phyloP scores from a whole-genome alignment of 352 stramenopile genomes.

The Phytophthora pini region DNA sequence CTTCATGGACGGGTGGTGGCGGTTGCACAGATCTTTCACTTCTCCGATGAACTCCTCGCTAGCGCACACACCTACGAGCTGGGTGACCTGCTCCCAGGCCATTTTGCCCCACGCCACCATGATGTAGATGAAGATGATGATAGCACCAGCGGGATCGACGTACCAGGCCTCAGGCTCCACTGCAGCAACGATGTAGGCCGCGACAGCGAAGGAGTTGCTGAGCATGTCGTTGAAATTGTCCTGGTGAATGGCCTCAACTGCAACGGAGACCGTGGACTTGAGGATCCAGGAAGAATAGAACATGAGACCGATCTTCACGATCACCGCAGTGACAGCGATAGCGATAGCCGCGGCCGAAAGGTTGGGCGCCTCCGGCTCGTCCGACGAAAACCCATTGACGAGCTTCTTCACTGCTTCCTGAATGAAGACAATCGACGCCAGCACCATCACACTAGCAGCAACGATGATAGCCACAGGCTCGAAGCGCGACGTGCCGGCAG shows the following conservation, averaged over 20 bases:
- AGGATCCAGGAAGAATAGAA: constrained; percentile 70
- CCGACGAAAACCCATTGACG: constrained; percentile 50
- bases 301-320: constrained; percentile 76
- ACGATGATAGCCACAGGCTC: constrained; percentile 94
- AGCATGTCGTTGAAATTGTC: constrained; percentile 96
- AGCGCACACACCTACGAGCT: constrained; percentile 72
- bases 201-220: constrained; percentile 90
- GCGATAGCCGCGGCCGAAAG: constrained; percentile 90
- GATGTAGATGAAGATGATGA: constrained; percentile 95
- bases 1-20: constrained; percentile 73
- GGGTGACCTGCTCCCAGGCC: constrained; percentile 92
- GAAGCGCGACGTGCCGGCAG: constrained; percentile 89
- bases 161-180: constrained; percentile 77
- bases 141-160: constrained; percentile 92
- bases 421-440: constrained; percentile 89
- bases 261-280: constrained; percentile 53
- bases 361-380: constrained; percentile 76
- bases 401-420: constrained; percentile 62
- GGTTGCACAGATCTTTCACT: constrained; percentile 79
- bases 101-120: constrained; percentile 92
- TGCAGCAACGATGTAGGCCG: constrained; percentile 68
- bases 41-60: constrained; percentile 92
- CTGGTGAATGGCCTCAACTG: constrained; percentile 75
- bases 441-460: constrained; percentile 92
- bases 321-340: constrained; percentile 68